Percentiles rank a stretch among this genome's conserved stretches.
Evolutionary conservation across 805 yeast species (phyloP).

Genomic region (Barnettozyma populi): DNA sequence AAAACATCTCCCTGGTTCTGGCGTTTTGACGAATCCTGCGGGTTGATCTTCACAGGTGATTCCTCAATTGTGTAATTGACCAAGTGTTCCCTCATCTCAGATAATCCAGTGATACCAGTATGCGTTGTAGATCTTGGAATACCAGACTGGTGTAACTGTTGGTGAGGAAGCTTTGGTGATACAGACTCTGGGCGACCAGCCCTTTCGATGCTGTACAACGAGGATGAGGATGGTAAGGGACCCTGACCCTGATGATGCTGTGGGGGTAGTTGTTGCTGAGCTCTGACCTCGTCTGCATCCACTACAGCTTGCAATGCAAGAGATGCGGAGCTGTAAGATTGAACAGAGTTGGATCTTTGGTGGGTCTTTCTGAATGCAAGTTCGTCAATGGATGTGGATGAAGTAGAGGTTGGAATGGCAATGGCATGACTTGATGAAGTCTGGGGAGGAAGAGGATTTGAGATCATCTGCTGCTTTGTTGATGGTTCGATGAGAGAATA

Average conservation of each 20-base stretch:
- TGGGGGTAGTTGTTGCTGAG: slow-evolving; percentile 7
- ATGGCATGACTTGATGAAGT: slow-evolving; percentile 59
- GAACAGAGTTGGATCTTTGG: slow-evolving; percentile 34
- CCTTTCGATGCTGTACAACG: slow-evolving; percentile 20
- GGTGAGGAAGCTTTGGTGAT: slow-evolving; percentile 10
- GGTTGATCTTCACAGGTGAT: slow-evolving; percentile 19
- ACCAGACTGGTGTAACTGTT: slow-evolving; percentile 11
- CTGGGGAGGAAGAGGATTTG: slow-evolving; percentile 60
- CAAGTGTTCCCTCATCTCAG: slow-evolving; percentile 6
- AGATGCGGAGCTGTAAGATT: slow-evolving; percentile 51
- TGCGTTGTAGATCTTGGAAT: slow-evolving; percentile 34
- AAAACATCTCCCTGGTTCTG: slow-evolving; percentile 7
- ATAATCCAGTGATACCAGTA: slow-evolving; percentile 23
- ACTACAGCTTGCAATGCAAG: slow-evolving; percentile 70
- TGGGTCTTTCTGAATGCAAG: slow-evolving; percentile 23
- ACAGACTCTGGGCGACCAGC: slow-evolving; percentile 12
- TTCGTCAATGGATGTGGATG: slow-evolving; percentile 26
- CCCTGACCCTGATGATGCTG: background rate
- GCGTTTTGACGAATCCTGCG: background rate
- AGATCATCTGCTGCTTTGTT: slow-evolving; percentile 34
- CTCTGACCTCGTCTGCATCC: slow-evolving; percentile 45
- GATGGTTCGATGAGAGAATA: slow-evolving; percentile 40
- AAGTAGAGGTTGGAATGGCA: slow-evolving; percentile 38
- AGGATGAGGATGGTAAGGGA: slow-evolving; percentile 13
- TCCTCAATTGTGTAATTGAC: slow-evolving; percentile 20